Percentiles rank a stretch among this genome's conserved stretches.
Conservation (phyloP, 352 stramenopile species). For the Pythium periplocum region DNA sequence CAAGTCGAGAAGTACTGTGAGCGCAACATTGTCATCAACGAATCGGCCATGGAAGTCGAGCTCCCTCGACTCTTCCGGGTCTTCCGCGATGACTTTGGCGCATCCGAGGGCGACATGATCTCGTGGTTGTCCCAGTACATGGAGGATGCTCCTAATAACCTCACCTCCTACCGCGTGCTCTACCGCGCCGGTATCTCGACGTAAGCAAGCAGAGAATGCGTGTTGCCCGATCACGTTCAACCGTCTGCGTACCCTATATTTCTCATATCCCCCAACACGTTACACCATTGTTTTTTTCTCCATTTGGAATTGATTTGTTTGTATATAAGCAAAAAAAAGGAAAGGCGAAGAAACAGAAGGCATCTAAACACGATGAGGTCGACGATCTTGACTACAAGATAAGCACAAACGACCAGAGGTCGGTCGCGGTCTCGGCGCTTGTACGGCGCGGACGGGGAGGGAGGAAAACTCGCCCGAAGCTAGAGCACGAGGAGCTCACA, state of each 20-base stretch:
- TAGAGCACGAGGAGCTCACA: constrained; percentile 5
- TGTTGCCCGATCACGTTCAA: too few species aligned
- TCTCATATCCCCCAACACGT: too few species aligned
- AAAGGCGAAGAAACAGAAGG: background rate
- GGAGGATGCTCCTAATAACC: constrained; percentile 53
- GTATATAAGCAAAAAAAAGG: too few species aligned
- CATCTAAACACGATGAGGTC: constrained; percentile 2
- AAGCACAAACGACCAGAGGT: too few species aligned
- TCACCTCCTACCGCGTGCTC: constrained; percentile 74
- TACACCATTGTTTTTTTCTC: too few species aligned
- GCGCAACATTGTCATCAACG: constrained; percentile 55
- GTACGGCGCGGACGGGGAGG: background rate
- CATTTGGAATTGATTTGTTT: too few species aligned
- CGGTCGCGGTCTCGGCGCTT: too few species aligned
- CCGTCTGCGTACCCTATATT: too few species aligned
- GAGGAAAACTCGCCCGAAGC: too few species aligned
- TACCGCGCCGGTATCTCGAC: constrained; percentile 69
- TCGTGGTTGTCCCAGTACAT: constrained; percentile 86
- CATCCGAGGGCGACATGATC: constrained; percentile 81
- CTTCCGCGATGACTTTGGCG: constrained; percentile 83
- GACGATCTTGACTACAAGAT: background rate
- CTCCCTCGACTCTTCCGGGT: constrained; percentile 75
- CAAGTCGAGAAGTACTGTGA: constrained; percentile 77
- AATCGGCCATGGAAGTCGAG: constrained; percentile 45
- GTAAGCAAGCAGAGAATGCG: constrained; percentile 16